Conservation (phyloP, 2,329 filamentous ascomycete genomes). For the Fusarium neocosmosporiellum region DNA sequence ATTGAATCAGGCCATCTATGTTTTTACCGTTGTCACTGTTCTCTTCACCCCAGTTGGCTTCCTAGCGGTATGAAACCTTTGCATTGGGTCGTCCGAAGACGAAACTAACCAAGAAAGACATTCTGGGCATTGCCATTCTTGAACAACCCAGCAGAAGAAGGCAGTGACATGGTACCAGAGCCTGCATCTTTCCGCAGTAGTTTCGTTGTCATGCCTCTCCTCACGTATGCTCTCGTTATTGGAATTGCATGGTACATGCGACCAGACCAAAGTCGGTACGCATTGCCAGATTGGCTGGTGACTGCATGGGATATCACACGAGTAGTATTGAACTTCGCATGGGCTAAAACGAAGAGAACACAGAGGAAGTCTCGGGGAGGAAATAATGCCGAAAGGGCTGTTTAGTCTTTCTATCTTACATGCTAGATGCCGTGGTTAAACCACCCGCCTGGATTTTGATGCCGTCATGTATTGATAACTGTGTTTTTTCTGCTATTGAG, state of each 20-base stretch:
- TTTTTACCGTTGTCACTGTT: not conserved
- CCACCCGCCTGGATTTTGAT: too few relatives aligned
- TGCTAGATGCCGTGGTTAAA: not conserved
- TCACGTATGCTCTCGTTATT: not conserved
- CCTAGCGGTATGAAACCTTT: not conserved
- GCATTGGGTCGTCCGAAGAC: rapidly evolving
- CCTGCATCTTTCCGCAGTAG: not conserved
- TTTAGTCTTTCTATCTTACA: not conserved
- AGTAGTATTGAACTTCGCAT: not conserved
- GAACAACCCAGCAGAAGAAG: not conserved
- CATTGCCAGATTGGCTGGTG: not conserved
- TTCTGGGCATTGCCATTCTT: not conserved
- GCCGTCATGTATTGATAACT: too few relatives aligned
- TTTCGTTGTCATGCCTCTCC: not conserved
- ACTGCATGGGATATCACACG: not conserved
- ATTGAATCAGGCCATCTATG: not conserved
- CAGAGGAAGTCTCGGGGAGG: not conserved
- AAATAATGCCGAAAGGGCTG: not conserved
- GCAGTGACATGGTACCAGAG: not conserved
- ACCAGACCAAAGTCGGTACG: not conserved
- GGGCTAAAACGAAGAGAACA: not conserved
- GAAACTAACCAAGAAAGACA: not conserved
- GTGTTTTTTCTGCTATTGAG: too few relatives aligned
- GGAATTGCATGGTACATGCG: not conserved
- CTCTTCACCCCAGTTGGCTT: not conserved